Conservation (phyloP, 495 filamentous ascomycete genomes). For the Lophiotrema nucula region DNA sequence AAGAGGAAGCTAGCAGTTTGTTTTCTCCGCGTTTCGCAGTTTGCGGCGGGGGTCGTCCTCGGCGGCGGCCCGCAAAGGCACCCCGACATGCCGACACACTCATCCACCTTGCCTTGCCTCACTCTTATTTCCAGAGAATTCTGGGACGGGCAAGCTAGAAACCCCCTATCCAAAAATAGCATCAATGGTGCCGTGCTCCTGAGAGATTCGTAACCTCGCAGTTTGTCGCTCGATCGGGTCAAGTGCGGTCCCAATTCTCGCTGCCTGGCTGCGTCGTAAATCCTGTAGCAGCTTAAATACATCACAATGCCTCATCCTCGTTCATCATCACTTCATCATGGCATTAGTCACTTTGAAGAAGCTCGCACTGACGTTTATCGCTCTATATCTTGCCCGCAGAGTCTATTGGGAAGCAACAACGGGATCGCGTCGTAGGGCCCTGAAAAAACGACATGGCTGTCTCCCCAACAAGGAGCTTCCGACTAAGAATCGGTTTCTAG, state of each 20-base stretch:
- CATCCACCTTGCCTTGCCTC: background rate
- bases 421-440: slow-evolving; percentile 3
- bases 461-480: background rate
- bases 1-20: no score
- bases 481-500: background rate
- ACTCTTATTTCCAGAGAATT: background rate
- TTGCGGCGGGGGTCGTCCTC: background rate
- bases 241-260: background rate
- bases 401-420: slow-evolving; percentile 22
- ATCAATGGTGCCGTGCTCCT: background rate
- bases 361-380: background rate
- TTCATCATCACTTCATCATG: background rate
- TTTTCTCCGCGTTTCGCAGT: no score
- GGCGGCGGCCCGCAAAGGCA: background rate
- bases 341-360: slow-evolving; percentile 4
- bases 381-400: slow-evolving; percentile 14
- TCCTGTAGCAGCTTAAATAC: background rate
- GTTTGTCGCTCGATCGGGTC: background rate
- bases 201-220: background rate
- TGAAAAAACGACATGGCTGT: slow-evolving; percentile 16
- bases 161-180: no score
- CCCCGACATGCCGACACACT: background rate
- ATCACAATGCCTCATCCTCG: background rate
- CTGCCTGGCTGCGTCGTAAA: background rate
- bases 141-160: background rate